Base-by-base conservation (phyloP, 805 yeast genomes). In the Blastobotrys mokoenaii region DNA sequence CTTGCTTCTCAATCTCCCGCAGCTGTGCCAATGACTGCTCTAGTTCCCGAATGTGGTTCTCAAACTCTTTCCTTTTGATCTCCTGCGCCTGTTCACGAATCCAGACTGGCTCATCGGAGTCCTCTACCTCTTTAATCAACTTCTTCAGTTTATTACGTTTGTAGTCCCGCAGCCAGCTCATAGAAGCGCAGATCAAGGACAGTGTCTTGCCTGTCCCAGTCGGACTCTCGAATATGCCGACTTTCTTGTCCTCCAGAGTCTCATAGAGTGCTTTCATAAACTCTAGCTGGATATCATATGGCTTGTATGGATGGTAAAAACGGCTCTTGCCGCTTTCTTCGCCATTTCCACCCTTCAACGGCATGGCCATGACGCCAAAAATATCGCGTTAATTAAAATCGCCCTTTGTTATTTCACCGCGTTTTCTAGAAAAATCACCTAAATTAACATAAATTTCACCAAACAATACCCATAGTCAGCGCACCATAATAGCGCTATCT, bases 191-290 rank as follows among this genome's bases (percentile, higher is more conserved):
- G 2, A 90, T 83, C 39, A 89, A 64, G 0, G 96, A 86, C 2
- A 90, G 66, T 0, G 97, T 88, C 62, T 89, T 89, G 2, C 97
- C 97, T 1, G 62, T 51, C 2, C 47, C 97, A 0, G 97, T 89
- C 0, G 97, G 97, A 46, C 93, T 82, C 60, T 89, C 97, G 56
- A 89, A 81, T 1, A 89, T 69, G 0, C 94, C 95, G 1, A 89
- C 68, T 58, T 83, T 85, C 55, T 70, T 61, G 10, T 61, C 48
- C 3, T 69, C 68, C 14, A 89, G 68, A 1, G 84, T 72, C 18
- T 74, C 74, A 54, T 83, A 83, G n/a, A 90, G 71, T 16, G 80
- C 74, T 27, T 69, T 66, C 97, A 89, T 89, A 52, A 89, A 73
- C 48, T 80, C 74, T 17, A 73, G 37, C 60, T 89, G 97, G 50